phyloP scores from a whole-genome alignment of 2,329 filamentous ascomycete genomes.

The Aspergillus niger region DNA sequence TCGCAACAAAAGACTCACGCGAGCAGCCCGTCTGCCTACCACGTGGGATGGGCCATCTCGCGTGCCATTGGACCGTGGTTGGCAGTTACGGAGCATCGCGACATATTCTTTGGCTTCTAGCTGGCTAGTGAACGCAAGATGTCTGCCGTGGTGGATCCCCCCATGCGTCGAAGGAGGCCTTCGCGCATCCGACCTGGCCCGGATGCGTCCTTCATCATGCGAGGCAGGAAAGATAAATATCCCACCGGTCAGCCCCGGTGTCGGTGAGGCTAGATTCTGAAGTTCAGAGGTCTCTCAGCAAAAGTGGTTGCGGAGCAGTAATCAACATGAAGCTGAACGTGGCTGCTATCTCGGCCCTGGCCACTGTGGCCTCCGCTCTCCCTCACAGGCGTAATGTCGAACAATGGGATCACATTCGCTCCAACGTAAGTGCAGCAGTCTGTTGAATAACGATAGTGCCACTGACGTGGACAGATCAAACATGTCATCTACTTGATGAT shows the following conservation, averaged over 20 bases:
- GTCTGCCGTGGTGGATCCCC: neutral
- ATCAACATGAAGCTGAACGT: constrained; percentile 23
- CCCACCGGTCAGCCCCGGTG: neutral
- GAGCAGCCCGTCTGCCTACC: neutral
- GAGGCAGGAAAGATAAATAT: constrained; percentile 8
- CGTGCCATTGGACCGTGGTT: constrained; percentile 6
- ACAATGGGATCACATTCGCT: constrained; percentile 25
- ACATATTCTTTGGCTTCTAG: neutral
- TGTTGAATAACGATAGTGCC: neutral
- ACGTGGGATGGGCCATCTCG: neutral
- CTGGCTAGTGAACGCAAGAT: neutral
- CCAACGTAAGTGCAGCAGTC: constrained; percentile 24
- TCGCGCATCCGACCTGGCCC: neutral
- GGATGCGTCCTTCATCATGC: neutral
- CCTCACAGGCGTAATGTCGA: constrained; percentile 18
- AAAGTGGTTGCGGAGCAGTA: neutral
- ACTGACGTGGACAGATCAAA: constrained; percentile 29
- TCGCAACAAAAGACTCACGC: neutral
- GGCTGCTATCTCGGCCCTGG: constrained; percentile 17
- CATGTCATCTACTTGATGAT: constrained; percentile 42
- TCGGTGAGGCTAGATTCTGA: neutral
- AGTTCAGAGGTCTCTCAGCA: neutral
- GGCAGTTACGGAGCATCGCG: neutral
- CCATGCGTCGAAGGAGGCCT: neutral
- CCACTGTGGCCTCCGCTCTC: constrained; percentile 18